These are phyloP conservation scores for Mycena belliarum DNA, from an alignment of 768 basidiomycete species.

Conservation along the genomic window DNA sequence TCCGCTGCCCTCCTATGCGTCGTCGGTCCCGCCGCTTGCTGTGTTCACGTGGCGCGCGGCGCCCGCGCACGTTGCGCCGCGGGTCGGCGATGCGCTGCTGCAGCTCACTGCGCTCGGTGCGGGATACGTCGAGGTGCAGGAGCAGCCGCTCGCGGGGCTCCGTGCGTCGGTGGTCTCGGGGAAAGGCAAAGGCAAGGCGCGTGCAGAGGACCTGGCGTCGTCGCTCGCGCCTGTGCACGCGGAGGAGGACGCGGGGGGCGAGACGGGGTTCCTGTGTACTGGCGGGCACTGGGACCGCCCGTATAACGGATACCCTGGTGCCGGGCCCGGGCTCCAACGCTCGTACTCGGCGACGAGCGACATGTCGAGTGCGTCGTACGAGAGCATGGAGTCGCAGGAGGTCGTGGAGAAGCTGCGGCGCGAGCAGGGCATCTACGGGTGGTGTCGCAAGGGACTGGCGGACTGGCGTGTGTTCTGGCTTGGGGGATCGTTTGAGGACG, in stretches of 20 bases:
- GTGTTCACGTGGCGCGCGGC: constrained; percentile 57
- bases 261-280: constrained; percentile 54
- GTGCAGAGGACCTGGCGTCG: constrained; percentile 46
- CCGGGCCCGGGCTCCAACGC: constrained; percentile 35
- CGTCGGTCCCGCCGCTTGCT: constrained; percentile 51
- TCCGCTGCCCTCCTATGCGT: constrained; percentile 60
- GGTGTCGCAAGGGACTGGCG: constrained; percentile 69
- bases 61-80: constrained; percentile 55
- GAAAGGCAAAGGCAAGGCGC: constrained; percentile 46
- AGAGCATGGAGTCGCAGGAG: constrained; percentile 57
- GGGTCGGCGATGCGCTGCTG: constrained; percentile 47
- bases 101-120: constrained; percentile 73
- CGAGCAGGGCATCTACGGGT: constrained; percentile 75
- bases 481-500: constrained; percentile 51
- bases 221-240: constrained; percentile 43
- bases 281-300: constrained; percentile 56
- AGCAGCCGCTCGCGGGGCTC: constrained; percentile 57
- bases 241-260: constrained; percentile 67
- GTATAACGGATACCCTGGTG: constrained; percentile 49
- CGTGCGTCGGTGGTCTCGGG: not conserved
- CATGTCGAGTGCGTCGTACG: constrained; percentile 45
- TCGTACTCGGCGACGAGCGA: constrained; percentile 44
- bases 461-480: constrained; percentile 87
- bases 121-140: constrained; percentile 74
- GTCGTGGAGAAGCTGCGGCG: constrained; percentile 43